Conservation (phyloP, 192 early-diverging fungal genomes). For the Umbelopsis sp. region DNA sequence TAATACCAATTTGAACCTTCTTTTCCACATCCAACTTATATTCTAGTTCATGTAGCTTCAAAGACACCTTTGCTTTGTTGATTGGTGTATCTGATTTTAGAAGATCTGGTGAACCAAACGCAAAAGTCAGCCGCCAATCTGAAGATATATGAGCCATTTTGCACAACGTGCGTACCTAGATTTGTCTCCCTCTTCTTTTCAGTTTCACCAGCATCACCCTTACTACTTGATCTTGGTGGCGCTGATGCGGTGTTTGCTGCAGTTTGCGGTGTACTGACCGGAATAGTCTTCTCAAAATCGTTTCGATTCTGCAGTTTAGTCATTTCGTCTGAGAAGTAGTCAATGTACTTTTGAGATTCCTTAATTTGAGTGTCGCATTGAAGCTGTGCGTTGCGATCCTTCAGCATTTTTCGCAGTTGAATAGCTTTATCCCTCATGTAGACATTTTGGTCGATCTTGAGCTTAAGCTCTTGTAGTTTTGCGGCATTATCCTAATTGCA, state of each 20-base stretch:
- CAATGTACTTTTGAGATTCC: slow-evolving; percentile 68
- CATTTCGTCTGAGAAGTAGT: slow-evolving; percentile 68
- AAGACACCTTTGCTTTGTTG: slow-evolving; percentile 65
- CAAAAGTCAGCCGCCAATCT: not conserved
- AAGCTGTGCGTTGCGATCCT: slow-evolving; percentile 64
- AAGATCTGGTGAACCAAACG: slow-evolving; percentile 43
- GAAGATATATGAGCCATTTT: not conserved
- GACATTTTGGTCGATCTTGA: slow-evolving; percentile 42
- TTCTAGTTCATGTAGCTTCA: slow-evolving; percentile 82
- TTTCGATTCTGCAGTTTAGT: slow-evolving; percentile 45
- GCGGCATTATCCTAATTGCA: slow-evolving; percentile 6
- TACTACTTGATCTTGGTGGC: slow-evolving; percentile 8
- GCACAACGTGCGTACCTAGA: slow-evolving; percentile 11
- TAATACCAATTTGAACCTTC: slow-evolving; percentile 84
- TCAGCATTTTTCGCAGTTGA: slow-evolving; percentile 58
- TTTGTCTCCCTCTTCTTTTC: slow-evolving; percentile 20
- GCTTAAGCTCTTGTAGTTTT: slow-evolving; percentile 35
- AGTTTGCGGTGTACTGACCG: not conserved
- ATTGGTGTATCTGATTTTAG: slow-evolving; percentile 66
- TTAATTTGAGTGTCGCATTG: slow-evolving; percentile 77
- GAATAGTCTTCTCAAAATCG: not conserved
- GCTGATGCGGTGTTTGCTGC: not conserved
- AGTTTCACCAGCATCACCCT: not conserved
- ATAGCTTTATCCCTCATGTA: slow-evolving; percentile 48
- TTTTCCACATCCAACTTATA: slow-evolving; percentile 92